Evolutionary conservation across 768 basidiomycete species (phyloP).

Genomic region (Tulasnella sp.): DNA sequence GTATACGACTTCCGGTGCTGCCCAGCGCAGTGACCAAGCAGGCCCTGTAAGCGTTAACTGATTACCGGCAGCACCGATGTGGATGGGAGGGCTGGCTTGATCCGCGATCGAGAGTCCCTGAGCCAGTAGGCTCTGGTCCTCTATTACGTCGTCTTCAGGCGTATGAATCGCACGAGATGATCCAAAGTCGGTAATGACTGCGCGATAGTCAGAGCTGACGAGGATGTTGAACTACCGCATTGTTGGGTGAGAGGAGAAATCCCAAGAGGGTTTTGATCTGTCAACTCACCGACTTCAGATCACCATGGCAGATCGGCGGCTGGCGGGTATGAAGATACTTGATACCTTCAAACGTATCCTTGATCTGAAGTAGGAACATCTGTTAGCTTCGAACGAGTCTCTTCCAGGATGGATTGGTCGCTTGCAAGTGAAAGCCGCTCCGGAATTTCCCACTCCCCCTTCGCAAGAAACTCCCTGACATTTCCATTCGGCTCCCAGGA

Average conservation of each 20-base stretch:
- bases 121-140: neutral
- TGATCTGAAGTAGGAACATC: neutral
- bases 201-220: neutral
- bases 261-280: too few relatives aligned
- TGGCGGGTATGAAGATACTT: constrained; percentile 9
- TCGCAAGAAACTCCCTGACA: neutral
- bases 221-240: neutral
- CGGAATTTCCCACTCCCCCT: neutral
- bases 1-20: too few relatives aligned
- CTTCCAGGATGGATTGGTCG: neutral
- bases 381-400: neutral
- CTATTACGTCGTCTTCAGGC: neutral
- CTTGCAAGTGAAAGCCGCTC: neutral
- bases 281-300: constrained; percentile 26
- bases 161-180: neutral
- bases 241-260: neutral
- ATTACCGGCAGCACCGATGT: neutral
- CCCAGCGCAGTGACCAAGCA: too few relatives aligned
- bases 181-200: neutral
- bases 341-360: constrained; percentile 11
- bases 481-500: constrained; percentile 8
- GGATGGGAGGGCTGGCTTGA: neutral
- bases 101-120: neutral
- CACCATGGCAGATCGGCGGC: constrained; percentile 27
- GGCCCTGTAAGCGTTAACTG: too few relatives aligned